Percentiles rank a stretch among this genome's conserved stretches.
These are phyloP conservation scores for Pinus tabuliformis DNA, from an alignment of 75 land plant species.

Conservation along the genomic window DNA sequence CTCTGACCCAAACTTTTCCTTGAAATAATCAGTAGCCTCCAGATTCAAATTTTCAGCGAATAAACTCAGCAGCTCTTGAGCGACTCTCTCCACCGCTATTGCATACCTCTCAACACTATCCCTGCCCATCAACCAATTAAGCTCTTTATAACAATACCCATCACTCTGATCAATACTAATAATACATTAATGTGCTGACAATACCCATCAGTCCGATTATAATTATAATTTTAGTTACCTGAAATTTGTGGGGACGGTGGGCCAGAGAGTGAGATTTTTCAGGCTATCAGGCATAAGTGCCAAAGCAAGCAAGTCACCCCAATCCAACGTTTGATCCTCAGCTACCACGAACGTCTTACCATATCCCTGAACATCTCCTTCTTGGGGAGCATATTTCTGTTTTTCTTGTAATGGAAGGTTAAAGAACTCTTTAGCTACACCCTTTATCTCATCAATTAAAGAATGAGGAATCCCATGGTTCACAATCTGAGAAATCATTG, in stretches of 20 bases:
- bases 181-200: too few species aligned
- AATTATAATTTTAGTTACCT: slow-evolving; percentile 13
- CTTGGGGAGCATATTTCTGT: slow-evolving; percentile 6
- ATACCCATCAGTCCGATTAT: too few species aligned
- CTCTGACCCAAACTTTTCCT: too few species aligned
- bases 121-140: not conserved
- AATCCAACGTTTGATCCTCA: slow-evolving; percentile 26
- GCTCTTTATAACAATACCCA: too few species aligned
- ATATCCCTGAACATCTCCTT: slow-evolving; percentile 30
- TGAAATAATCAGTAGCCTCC: too few species aligned
- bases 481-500: not conserved
- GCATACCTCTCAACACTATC: not conserved
- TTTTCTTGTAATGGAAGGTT: slow-evolving; percentile 31
- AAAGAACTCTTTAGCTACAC: slow-evolving; percentile 19
- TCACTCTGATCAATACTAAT: too few species aligned
- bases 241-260: slow-evolving; percentile 12
- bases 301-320: slow-evolving; percentile 30
- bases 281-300: not conserved
- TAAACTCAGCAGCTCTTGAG: not conserved
- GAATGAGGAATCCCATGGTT: slow-evolving; percentile 2
- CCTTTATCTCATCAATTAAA: slow-evolving; percentile 13
- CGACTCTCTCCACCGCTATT: not conserved
- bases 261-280: slow-evolving; percentile 18
- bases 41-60: too few species aligned
- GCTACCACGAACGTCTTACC: slow-evolving; percentile 12